phyloP scores from a whole-genome alignment of 257 asterid species.

The Solanum peruvianum region DNA sequence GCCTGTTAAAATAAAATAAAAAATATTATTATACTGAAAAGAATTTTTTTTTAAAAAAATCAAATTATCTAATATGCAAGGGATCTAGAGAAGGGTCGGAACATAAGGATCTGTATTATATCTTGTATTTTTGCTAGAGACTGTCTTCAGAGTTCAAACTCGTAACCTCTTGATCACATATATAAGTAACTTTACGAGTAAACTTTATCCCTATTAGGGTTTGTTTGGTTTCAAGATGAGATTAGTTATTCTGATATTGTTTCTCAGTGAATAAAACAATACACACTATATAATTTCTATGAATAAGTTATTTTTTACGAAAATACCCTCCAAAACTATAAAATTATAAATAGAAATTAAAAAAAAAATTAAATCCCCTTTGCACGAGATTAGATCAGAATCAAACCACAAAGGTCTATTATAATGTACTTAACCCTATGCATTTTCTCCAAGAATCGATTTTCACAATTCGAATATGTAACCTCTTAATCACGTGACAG shows the following conservation, averaged over 20 bases:
- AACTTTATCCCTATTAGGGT: no score
- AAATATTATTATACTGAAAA: neutral
- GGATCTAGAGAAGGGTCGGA: neutral
- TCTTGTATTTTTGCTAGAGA: no score
- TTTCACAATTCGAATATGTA: neutral
- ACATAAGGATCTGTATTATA: no score
- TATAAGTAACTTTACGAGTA: neutral
- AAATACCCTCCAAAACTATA: no score
- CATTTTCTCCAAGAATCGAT: neutral
- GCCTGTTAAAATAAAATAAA: constrained; percentile 10
- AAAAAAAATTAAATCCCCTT: accelerated
- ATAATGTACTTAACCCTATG: neutral
- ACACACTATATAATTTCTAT: no score
- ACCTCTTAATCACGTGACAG: neutral
- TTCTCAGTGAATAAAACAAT: no score
- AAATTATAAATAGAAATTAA: no score
- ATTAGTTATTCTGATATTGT: no score
- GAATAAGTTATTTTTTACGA: no score
- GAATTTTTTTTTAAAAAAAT: neutral
- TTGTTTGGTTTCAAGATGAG: neutral
- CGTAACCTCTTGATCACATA: neutral
- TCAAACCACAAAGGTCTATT: neutral
- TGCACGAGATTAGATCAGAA: no score
- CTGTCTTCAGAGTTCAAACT: neutral
- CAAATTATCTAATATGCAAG: no score